phyloP scores from a whole-genome alignment of 306 rosid genomes.

The Fagus crenata region DNA sequence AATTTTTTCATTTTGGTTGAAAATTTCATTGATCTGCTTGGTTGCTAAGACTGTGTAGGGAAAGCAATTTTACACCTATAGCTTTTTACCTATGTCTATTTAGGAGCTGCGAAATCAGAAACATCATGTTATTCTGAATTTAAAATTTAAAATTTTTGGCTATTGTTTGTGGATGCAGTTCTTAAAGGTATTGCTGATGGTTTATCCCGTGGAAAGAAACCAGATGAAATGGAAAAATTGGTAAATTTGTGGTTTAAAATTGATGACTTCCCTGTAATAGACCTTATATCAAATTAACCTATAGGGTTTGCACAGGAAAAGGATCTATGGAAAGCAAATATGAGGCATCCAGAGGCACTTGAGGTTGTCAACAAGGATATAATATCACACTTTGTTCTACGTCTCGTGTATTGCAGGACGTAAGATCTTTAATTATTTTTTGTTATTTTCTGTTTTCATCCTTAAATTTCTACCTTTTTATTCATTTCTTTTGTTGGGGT shows the following conservation, averaged over 20 bases:
- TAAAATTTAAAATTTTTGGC: neutral
- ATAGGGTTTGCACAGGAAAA: conserved; percentile 40
- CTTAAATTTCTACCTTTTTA: neutral
- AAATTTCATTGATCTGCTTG: neutral
- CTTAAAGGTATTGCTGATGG: conserved; percentile 91
- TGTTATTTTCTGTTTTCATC: neutral
- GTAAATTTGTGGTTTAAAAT: conserved; percentile 34
- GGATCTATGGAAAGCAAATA: conserved; percentile 57
- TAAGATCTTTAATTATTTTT: conserved; percentile 27
- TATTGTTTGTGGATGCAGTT: conserved; percentile 54
- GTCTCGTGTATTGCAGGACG: conserved; percentile 93
- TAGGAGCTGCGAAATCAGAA: neutral
- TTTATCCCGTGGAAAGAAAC: conserved; percentile 81
- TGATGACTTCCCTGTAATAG: neutral
- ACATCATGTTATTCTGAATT: no score
- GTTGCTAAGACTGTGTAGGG: neutral
- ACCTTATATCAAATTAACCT: conserved; percentile 18
- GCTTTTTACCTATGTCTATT: neutral
- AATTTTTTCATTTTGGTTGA: neutral
- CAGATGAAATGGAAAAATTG: conserved; percentile 73
- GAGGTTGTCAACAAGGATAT: conserved; percentile 78
- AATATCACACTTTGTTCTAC: conserved; percentile 88
- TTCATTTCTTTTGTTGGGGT: conserved; percentile 15
- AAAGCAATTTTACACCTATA: neutral
- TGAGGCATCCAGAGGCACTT: conserved; percentile 66